Evolutionary conservation across 2,329 filamentous ascomycete genomes (phyloP), one percentile per base, ranked within the genome.

Genomic region (Clonostachys sp.): DNA sequence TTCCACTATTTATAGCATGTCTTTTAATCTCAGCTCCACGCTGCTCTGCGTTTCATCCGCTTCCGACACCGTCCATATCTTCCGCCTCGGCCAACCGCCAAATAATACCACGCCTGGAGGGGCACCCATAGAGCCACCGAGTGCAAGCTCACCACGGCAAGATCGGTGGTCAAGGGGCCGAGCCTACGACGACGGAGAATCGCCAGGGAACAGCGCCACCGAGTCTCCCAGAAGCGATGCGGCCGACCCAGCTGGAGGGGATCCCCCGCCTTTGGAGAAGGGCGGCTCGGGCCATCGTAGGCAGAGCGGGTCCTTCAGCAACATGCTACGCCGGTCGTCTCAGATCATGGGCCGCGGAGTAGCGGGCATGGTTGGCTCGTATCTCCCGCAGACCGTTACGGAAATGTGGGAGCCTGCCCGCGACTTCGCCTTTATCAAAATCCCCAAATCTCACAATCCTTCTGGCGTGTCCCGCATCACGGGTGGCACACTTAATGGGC

Each of bases 1-100:
- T 1, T 91, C 91, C 2, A 87, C 89, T 39, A 99, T 99, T 57
- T 96, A 91, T 71, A 95, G 91, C 80, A 96, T 99, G 91, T 95
- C 91, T 2, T 99, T 99, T 71, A 99, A 99, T 66, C 84, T 91
- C 44, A 91, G 88, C 50, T 95, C 91, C 3, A 96, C 91, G 2
- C 75, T 99, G 12, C 80, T 99, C 35, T 96, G 91, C 60, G 91
- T 99, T 39, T 97, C 94, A 6, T 97, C 92, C 4, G 91, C 91
- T 2, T 95, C 91, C 1, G 94, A 99, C 60, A 99, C 94, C 0
- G 86, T 99, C 10, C 94, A 99, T 64, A 91, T 99, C 45, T 99
- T 99, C 73, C 89, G 91, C 47, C 77, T 99, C 17, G 74, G 73
- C 45, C 73, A 68, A 45, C 74, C 80, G 16, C 67, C 66, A 6